Evolutionary conservation across 331 rosid species (phyloP), one percentile per base, ranked within the genome.

Genomic region (Quercus lobata): DNA sequence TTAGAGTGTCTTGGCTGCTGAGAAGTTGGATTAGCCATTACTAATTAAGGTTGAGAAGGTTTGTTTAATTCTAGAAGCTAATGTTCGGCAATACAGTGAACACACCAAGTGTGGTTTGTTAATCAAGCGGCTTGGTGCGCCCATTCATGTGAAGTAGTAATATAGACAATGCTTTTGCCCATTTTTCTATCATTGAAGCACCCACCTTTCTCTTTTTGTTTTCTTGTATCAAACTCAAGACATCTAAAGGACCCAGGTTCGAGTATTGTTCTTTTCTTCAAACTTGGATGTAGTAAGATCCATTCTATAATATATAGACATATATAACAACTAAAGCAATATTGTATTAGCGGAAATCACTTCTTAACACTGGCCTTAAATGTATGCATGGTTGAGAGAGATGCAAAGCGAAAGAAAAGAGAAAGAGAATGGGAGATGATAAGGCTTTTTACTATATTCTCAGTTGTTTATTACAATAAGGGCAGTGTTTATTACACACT

Each of bases 221-320:
- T 86, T 85, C 97, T 54, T 92, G 90, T 73, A 76, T 84, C 86
- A 78, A 90, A 92, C 93, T 92, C 88, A 84, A 88, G 89, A 82
- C 29, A 90, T 92, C 93, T 82, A 9, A 71, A 46, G 76, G 80
- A 72, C 84, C 49, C 22, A 71, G 62, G 34, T 52, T 61, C 29
- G 18, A 27, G 52, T 22, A 68, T 80, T 75, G 89, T 88, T 85
- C 90, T 74, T 90, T 88, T 68, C 86, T 91, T 85, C 83, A 52
- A 54, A 83, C 73, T 30, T 66, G 83, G 75, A 80, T 76, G 83
- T 84, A 52, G 44, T 14, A 25, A 27, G 70, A 63, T 63, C n/a
- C 70, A 29, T 19, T 12, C 21, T 5, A 63, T 15, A 25, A 15
- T 15, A 25, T 18, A 22, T 57, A 46, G 16, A 9, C 53, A 46